Evolutionary conservation across 352 stramenopile genomes (phyloP).

Genomic region (Phytophthora constricta): DNA sequence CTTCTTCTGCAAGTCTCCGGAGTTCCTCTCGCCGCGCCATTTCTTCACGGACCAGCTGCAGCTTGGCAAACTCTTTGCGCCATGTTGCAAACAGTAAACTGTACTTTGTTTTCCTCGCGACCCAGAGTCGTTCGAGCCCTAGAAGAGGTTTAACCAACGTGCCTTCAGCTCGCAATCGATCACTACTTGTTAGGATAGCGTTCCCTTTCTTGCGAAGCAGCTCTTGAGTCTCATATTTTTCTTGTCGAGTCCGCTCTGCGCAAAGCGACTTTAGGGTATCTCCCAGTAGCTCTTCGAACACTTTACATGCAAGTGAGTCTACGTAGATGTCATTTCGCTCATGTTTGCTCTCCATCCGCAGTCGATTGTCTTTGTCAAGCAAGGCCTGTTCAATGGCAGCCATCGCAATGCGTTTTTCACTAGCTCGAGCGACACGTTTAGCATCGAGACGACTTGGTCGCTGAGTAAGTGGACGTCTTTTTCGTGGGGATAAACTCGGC

Average conservation of each 20-base stretch:
- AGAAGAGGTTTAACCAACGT: conserved; percentile 15
- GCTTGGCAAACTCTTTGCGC: conserved; percentile 51
- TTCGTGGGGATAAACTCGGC: conserved; percentile 44
- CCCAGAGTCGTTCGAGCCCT: conserved; percentile 54
- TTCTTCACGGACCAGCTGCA: conserved; percentile 55
- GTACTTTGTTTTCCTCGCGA: conserved; percentile 46
- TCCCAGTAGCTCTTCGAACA: conserved; percentile 35
- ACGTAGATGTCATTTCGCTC: conserved; percentile 44
- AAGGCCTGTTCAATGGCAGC: conserved; percentile 53
- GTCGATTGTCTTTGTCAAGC: conserved; percentile 33
- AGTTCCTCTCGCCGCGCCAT: conserved; percentile 63
- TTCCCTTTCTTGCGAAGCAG: conserved; percentile 21
- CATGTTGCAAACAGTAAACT: conserved; percentile 44
- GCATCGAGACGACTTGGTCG: conserved; percentile 49
- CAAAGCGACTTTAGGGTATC: conserved; percentile 36
- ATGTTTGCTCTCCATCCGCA: conserved; percentile 28
- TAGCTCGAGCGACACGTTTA: conserved; percentile 54
- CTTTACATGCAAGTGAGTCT: conserved; percentile 21
- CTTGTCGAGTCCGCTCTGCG: conserved; percentile 26
- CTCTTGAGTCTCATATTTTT: conserved; percentile 25
- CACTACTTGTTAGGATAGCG: conserved; percentile 16
- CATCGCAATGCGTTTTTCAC: conserved; percentile 76
- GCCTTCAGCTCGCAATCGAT: neutral
- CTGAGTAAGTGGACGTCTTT: conserved; percentile 24
- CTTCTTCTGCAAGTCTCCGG: conserved; percentile 52